Evolutionary conservation across 1,284 basidiomycete species (phyloP).

Genomic region (Fomitopsis betulina): DNA sequence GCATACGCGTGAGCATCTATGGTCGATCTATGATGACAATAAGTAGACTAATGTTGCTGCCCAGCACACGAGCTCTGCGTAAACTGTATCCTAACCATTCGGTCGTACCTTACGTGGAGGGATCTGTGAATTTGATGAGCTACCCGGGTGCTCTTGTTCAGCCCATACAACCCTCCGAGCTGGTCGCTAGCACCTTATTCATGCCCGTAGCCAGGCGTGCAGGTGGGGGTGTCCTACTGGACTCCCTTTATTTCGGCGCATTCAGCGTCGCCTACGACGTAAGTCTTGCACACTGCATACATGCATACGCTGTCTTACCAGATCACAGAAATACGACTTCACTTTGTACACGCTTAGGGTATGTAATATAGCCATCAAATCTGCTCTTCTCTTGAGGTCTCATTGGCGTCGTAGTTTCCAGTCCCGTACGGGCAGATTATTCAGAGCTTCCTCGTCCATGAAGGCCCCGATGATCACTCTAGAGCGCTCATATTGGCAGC

Average conservation of each 20-base stretch:
- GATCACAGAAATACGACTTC: slow-evolving; percentile 39
- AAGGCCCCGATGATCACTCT: slow-evolving; percentile 50
- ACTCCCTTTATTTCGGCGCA: slow-evolving; percentile 48
- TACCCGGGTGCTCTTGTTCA: slow-evolving; percentile 46
- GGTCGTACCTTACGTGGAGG: slow-evolving; percentile 48
- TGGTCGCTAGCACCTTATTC: slow-evolving; percentile 48
- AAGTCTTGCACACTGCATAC: slow-evolving; percentile 14
- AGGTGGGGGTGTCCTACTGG: slow-evolving; percentile 50
- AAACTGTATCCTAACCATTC: slow-evolving; percentile 60
- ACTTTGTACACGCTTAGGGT: slow-evolving; percentile 43
- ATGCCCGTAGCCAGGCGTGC: slow-evolving; percentile 39
- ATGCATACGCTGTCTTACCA: not conserved
- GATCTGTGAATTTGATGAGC: slow-evolving; percentile 40
- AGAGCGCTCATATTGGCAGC: slow-evolving; percentile 52
- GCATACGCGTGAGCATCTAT: slow-evolving; percentile 38
- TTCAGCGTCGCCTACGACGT: slow-evolving; percentile 61
- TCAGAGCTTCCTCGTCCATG: slow-evolving; percentile 53
- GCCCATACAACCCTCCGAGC: slow-evolving; percentile 43
- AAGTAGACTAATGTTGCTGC: not conserved
- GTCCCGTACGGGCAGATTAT: slow-evolving; percentile 28
- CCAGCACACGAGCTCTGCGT: slow-evolving; percentile 47
- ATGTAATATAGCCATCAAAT: not conserved
- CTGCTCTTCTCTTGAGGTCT: not conserved
- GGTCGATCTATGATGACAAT: not conserved
- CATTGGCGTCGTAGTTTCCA: slow-evolving; percentile 37